Conservation (phyloP, 192 early-diverging fungal species). For the Geranomyces variabilis region DNA sequence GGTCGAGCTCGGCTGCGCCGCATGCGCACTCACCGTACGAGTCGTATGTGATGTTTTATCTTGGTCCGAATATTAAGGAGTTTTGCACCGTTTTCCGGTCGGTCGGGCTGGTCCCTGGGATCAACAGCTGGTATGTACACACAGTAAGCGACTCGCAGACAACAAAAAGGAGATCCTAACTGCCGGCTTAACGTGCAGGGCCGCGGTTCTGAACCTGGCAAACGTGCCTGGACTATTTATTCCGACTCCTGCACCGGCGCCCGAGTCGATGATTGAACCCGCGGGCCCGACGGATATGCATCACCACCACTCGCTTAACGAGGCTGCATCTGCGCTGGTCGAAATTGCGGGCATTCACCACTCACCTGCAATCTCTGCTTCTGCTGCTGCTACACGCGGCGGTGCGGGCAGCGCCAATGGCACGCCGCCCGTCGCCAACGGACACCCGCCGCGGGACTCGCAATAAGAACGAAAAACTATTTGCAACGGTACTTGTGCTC, state of each 20-base stretch:
- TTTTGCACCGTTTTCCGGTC: constrained; percentile 51
- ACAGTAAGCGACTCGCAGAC: no score
- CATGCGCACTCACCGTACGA: constrained; percentile 37
- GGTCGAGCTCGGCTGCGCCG: neutral
- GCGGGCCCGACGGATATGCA: constrained; percentile 7
- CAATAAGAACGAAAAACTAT: neutral
- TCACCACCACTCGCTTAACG: constrained; percentile 7
- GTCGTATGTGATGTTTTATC: constrained; percentile 51
- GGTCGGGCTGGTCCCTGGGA: constrained; percentile 57
- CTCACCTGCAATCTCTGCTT: neutral
- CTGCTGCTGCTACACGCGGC: neutral
- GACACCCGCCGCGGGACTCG: neutral
- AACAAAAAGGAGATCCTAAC: neutral
- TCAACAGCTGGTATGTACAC: constrained; percentile 58
- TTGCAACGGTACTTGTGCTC: neutral
- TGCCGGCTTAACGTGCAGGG: neutral
- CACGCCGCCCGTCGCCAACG: neutral
- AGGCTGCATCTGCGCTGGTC: constrained; percentile 26
- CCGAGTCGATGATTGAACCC: constrained; percentile 1
- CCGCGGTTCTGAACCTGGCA: constrained; percentile 19
- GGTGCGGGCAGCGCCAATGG: neutral
- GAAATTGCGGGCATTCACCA: constrained; percentile 26
- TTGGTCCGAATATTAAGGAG: constrained; percentile 53
- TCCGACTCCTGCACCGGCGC: constrained; percentile 16
- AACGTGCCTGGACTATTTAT: constrained; percentile 21